A percentile compares a stretch with the other conserved stretches of the same genome.
phyloP scores from a whole-genome alignment of 2,329 filamentous ascomycete species.

The Botryotinia narcissicola region DNA sequence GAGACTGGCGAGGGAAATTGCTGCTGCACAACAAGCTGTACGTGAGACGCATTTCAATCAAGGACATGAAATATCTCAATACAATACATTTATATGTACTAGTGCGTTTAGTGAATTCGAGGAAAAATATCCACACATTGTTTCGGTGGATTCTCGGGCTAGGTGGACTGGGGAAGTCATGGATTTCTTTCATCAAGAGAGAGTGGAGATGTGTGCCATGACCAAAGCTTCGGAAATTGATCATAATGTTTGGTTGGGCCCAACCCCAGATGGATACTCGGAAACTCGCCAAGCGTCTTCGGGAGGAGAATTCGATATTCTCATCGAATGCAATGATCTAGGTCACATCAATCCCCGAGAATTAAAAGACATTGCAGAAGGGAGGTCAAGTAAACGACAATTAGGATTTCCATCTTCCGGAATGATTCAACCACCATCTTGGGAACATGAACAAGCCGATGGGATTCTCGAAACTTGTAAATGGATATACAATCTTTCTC shows the following conservation, averaged over 20 bases:
- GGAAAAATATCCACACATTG: conserved; percentile 62
- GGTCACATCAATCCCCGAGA: conserved; percentile 71
- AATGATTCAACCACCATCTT: conserved; percentile 82
- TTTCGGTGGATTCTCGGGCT: conserved; percentile 72
- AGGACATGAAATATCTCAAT: conserved; percentile 57
- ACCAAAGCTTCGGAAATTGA: conserved; percentile 85
- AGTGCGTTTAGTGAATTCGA: conserved; percentile 72
- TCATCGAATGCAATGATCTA: conserved; percentile 86
- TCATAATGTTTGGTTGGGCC: conserved; percentile 85
- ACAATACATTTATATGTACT: conserved; percentile 79
- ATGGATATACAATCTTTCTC: conserved; percentile 75
- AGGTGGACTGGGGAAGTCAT: conserved; percentile 72
- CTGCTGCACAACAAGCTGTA: conserved; percentile 75
- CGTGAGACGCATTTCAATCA: conserved; percentile 60
- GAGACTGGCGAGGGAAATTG: conserved; percentile 66
- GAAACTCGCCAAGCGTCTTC: conserved; percentile 43
- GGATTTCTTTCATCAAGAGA: conserved; percentile 87
- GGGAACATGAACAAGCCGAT: conserved; percentile 79
- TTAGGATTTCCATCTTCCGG: conserved; percentile 87
- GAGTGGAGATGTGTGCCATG: conserved; percentile 91
- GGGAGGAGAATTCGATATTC: conserved; percentile 68
- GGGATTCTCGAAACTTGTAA: conserved; percentile 81
- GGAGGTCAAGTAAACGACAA: conserved; percentile 42
- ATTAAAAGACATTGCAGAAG: conserved; percentile 61
- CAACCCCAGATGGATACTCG: conserved; percentile 65